phyloP scores from a whole-genome alignment of 352 stramenopile species.

The Globisporangium rhizosaccharum region DNA sequence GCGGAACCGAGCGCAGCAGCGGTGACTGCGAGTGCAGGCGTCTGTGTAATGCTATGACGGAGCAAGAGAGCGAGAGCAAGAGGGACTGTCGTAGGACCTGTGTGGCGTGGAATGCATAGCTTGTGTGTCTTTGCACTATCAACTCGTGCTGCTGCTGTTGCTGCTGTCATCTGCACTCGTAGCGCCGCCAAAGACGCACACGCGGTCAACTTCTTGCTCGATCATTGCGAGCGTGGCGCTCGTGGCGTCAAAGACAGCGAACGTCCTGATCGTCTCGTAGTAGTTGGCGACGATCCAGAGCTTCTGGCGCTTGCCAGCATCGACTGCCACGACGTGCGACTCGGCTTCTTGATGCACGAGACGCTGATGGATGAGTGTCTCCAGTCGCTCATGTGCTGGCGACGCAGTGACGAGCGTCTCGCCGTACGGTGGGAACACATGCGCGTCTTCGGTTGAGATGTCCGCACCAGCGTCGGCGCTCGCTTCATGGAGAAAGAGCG shows the following conservation, averaged over 20 bases:
- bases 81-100: too few species aligned
- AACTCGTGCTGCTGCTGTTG: background rate
- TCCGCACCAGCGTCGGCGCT: slow-evolving; percentile 23
- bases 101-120: too few species aligned
- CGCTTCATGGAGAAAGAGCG: slow-evolving; percentile 35
- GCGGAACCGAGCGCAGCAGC: background rate
- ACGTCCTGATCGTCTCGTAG: slow-evolving; percentile 38
- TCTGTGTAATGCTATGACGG: too few species aligned
- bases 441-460: slow-evolving; percentile 33
- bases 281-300: slow-evolving; percentile 42
- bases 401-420: slow-evolving; percentile 4
- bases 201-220: slow-evolving; percentile 34
- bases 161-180: background rate
- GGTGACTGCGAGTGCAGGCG: too few species aligned
- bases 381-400: background rate
- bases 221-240: slow-evolving; percentile 23
- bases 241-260: slow-evolving; percentile 30
- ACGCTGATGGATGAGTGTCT: slow-evolving; percentile 8
- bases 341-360: slow-evolving; percentile 35
- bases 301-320: slow-evolving; percentile 5
- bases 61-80: too few species aligned
- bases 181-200: slow-evolving; percentile 25
- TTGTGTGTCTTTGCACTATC: background rate
- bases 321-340: slow-evolving; percentile 10
- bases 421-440: slow-evolving; percentile 34